These are phyloP conservation scores for Boletus rubroflammeus DNA, from an alignment of 768 basidiomycete genomes.

Conservation along the genomic window DNA sequence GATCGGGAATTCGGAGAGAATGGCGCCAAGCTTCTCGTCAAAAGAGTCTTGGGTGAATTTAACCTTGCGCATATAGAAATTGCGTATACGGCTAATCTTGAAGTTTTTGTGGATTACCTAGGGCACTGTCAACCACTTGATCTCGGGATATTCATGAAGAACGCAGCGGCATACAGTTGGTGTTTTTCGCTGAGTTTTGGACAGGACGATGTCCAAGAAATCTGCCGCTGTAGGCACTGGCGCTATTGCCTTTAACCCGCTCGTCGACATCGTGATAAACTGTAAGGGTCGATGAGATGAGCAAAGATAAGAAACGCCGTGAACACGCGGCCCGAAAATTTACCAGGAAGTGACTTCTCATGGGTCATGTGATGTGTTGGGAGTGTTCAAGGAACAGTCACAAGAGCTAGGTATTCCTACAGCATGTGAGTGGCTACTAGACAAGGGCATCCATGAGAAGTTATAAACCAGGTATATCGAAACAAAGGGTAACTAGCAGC, in stretches of 20 bases:
- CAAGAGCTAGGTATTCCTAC: constrained; percentile 16
- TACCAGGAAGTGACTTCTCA: constrained; percentile 13
- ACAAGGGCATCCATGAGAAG: constrained; percentile 20
- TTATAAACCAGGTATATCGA: constrained; percentile 26
- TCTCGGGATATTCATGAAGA: not conserved
- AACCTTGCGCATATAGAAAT: constrained; percentile 99
- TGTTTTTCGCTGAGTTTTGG: constrained; percentile 95
- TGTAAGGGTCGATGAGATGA: constrained; percentile 1
- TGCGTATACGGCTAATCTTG: constrained; percentile 97
- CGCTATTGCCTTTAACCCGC: constrained; percentile 93
- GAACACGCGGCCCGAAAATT: constrained; percentile 7
- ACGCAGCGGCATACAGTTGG: constrained; percentile 61
- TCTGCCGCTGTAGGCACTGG: constrained; percentile 97
- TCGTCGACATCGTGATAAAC: constrained; percentile 60
- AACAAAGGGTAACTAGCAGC: constrained; percentile 25
- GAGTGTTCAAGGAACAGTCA: no score
- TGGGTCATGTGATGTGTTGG: constrained; percentile 9
- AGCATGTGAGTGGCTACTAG: constrained; percentile 19
- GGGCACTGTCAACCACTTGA: not conserved
- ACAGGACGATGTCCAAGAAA: constrained; percentile 91
- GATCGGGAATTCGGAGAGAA: constrained; percentile 95
- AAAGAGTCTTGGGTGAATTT: constrained; percentile 98
- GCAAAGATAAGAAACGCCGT: constrained; percentile 4
- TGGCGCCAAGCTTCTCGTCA: constrained; percentile 91
- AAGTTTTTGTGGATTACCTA: constrained; percentile 99